Evolutionary conservation across 257 asterid genomes (phyloP).

Genomic region (Dorcoceras hygrometricum): DNA sequence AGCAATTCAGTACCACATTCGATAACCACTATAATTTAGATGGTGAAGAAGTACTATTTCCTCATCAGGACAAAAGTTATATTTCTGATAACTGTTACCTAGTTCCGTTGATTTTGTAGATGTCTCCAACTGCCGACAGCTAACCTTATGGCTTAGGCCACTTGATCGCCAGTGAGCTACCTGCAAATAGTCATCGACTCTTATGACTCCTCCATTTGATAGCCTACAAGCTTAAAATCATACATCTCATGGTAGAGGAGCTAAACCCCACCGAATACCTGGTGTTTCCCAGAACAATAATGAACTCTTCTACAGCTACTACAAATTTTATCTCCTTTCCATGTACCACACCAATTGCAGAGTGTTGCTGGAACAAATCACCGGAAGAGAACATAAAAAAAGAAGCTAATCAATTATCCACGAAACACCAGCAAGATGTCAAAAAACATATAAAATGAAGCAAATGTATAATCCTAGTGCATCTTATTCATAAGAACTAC

Average conservation of each 20-base stretch:
- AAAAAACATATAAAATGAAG: constrained; percentile 5
- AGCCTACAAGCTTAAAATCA: constrained; percentile 13
- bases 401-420: not conserved
- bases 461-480: constrained; percentile 7
- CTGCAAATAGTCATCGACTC: constrained; percentile 42
- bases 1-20: not conserved
- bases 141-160: constrained; percentile 56
- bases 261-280: constrained; percentile 41
- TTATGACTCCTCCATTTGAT: constrained; percentile 2
- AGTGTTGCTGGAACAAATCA: constrained; percentile 48
- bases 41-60: no score
- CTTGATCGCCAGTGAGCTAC: constrained; percentile 74
- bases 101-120: constrained; percentile 43
- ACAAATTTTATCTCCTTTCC: constrained; percentile 88
- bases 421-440: constrained; percentile 8
- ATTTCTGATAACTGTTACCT: constrained; percentile 30
- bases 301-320: constrained; percentile 63
- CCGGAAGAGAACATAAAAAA: not conserved
- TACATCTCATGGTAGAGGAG: constrained; percentile 6
- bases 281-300: constrained; percentile 84
- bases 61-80: no score
- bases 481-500: constrained; percentile 6
- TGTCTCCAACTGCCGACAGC: constrained; percentile 46
- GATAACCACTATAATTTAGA: no score
- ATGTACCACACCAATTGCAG: constrained; percentile 90